A percentile compares a stretch with the other conserved stretches of the same genome.
Conservation (phyloP, 768 basidiomycete species). For the Amanita inopinata region DNA sequence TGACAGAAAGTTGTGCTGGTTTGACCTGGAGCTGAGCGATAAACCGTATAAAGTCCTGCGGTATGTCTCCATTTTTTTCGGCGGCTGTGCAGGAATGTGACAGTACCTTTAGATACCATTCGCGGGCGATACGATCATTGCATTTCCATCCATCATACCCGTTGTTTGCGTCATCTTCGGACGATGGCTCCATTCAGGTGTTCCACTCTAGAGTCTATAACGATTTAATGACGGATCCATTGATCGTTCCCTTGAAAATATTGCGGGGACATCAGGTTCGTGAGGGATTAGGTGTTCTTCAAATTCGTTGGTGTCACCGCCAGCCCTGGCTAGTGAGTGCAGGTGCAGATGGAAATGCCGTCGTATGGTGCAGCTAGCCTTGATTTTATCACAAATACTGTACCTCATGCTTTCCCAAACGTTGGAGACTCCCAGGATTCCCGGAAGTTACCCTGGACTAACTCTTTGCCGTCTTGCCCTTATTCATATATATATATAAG, state of each 20-base stretch:
- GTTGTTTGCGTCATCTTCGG: conserved; percentile 91
- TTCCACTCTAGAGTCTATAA: conserved; percentile 94
- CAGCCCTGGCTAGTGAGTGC: conserved; percentile 91
- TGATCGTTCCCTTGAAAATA: conserved; percentile 96
- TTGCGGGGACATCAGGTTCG: conserved; percentile 81
- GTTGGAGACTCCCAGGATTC: too few relatives aligned
- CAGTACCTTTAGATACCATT: conserved; percentile 63
- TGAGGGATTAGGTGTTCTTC: conserved; percentile 86
- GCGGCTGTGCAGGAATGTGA: neutral
- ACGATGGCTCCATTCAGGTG: conserved; percentile 94
- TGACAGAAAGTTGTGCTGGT: conserved; percentile 97
- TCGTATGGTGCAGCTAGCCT: conserved; percentile 90
- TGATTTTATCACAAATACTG: too few relatives aligned
- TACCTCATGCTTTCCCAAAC: too few relatives aligned
- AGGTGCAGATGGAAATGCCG: conserved; percentile 84
- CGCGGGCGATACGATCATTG: conserved; percentile 85
- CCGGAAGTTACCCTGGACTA: too few relatives aligned
- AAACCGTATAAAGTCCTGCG: conserved; percentile 96
- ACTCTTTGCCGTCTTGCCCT: too few relatives aligned
- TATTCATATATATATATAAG: too few relatives aligned
- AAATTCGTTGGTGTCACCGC: conserved; percentile 79
- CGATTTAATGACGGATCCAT: conserved; percentile 93
- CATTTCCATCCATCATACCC: conserved; percentile 94
- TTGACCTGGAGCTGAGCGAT: conserved; percentile 91
- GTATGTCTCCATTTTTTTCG: conserved; percentile 30